Base-by-base conservation (phyloP, 225 moss, liverwort and hornwort species). In the Lunularia cruciata region DNA sequence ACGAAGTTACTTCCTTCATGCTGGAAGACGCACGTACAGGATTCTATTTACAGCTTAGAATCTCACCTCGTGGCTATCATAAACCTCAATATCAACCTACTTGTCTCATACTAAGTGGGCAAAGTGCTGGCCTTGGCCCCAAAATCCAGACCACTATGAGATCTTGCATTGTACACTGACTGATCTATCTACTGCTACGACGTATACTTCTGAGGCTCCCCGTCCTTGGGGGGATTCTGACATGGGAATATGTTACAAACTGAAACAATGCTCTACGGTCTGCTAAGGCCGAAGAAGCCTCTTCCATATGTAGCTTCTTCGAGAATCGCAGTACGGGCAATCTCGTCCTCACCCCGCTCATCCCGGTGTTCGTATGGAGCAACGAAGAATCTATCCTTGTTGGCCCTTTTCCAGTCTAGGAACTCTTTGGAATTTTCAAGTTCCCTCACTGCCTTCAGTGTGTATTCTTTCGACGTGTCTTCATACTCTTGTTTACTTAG, bases 321-420 rank as follows among this genome's bases (percentile, higher is more conserved):
- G 36, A 76, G 58, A 16, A 7, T 65, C 20, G 81, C 76, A 25
- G 73, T 76, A 6, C 5, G 13, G 61, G 67, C 60, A 54, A 81
- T 81, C 19, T 81, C 76, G 58, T 76, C 81, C 20, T 69, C 53
- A 3, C 54, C 69, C 53, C 76, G 63, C 69, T 81, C 81, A 31
- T 73, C 64, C 45, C 76, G 69, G 6, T 42, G 36, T 58, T 73
- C 81, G 12, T 0, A 2, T 48, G 81, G 81, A 39, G 58, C 65
- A 38, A 82, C 67, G 0, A 27, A 37, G 13, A 82, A 48, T 56
- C 81, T 71, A 37, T 71, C 38, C 6, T 25, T 47, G 47, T 77
- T 82, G 15, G 23, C 18, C 32, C 33, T 25, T 57, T 32, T 71
- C 81, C 81, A 82, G 1, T 57, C 74, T 12, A 53, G 65, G 26